Evolutionary conservation across 75 land plant species (phyloP).

Genomic region (Larix kaempferi): DNA sequence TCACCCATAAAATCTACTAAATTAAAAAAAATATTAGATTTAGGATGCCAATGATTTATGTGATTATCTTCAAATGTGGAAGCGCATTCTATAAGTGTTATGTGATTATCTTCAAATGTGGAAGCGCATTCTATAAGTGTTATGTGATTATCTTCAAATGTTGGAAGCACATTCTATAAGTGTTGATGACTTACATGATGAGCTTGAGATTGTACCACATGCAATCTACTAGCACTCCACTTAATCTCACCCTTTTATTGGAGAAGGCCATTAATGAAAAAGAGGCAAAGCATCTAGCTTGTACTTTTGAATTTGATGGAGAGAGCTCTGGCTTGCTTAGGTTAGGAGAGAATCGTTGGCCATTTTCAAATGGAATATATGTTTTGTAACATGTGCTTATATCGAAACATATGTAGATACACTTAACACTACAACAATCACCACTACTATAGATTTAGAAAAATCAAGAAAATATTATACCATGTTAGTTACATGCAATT

Average conservation of each 20-base stretch:
- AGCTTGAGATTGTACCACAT: constrained; percentile 64
- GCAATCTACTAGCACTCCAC: constrained; percentile 53
- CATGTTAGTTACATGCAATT: constrained; percentile 94
- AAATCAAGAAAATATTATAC: constrained; percentile 89
- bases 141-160: too few species aligned
- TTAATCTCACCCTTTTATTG: constrained; percentile 60
- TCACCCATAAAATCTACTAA: constrained; percentile 30
- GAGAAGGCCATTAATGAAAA: constrained; percentile 80
- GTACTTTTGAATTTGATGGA: constrained; percentile 98
- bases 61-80: constrained; percentile 59
- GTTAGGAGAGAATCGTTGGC: constrained; percentile 96
- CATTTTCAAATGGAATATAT: constrained; percentile 90
- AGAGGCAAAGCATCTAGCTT: constrained; percentile 82
- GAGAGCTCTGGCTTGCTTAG: constrained; percentile 98
- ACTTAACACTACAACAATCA: constrained; percentile 80
- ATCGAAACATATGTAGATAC: constrained; percentile 95
- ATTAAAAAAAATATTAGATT: constrained; percentile 7
- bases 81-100: too few species aligned
- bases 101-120: too few species aligned
- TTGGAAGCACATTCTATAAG: constrained; percentile 81
- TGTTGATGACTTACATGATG: constrained; percentile 61
- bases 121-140: too few species aligned
- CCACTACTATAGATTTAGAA: constrained; percentile 93
- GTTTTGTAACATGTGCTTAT: constrained; percentile 97
- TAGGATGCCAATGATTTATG: constrained; percentile 77